phyloP scores from a whole-genome alignment of 2,329 filamentous ascomycete genomes.

The Pseudogymnoascus sp. region DNA sequence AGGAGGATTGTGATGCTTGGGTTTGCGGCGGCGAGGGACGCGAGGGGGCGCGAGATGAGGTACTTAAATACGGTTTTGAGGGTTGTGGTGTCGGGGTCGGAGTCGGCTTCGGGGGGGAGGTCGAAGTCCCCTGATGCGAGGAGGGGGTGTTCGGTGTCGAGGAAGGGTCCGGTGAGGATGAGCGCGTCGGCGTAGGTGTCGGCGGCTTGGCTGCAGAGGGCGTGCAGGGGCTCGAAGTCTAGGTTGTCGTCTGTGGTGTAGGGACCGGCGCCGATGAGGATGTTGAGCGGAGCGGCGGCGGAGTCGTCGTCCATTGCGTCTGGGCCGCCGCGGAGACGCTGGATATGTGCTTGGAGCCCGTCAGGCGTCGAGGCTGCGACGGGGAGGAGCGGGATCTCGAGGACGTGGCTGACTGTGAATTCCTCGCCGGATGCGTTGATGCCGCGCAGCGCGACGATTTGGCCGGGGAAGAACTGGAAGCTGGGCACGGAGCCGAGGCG shows the following conservation, averaged over 20 bases:
- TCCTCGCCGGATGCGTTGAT: slow-evolving; percentile 80
- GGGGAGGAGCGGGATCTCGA: slow-evolving; percentile 67
- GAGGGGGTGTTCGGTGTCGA: slow-evolving; percentile 85
- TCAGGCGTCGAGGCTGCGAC: slow-evolving; percentile 63
- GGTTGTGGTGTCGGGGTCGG: slow-evolving; percentile 71
- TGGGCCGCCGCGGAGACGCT: slow-evolving; percentile 58
- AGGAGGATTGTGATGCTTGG: slow-evolving; percentile 77
- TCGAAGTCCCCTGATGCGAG: slow-evolving; percentile 76
- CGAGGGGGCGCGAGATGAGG: slow-evolving; percentile 67
- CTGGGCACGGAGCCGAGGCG: slow-evolving; percentile 61
- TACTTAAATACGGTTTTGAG: slow-evolving; percentile 77
- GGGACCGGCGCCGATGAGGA: slow-evolving; percentile 75
- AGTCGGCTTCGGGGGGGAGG: slow-evolving; percentile 56
- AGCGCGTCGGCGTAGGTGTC: slow-evolving; percentile 70
- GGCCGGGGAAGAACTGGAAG: slow-evolving; percentile 88
- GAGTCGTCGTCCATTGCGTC: slow-evolving; percentile 55
- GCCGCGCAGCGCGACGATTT: slow-evolving; percentile 81
- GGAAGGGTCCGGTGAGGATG: slow-evolving; percentile 77
- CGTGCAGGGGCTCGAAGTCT: slow-evolving; percentile 78
- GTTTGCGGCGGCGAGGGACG: slow-evolving; percentile 60
- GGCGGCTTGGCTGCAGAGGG: slow-evolving; percentile 70
- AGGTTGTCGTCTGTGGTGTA: slow-evolving; percentile 92
- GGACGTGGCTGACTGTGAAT: slow-evolving; percentile 71
- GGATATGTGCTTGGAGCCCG: slow-evolving; percentile 60
- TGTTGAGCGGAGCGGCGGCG: slow-evolving; percentile 59